Conservation (phyloP, 352 stramenopile species). For the Ochromonadaceae sp. region DNA sequence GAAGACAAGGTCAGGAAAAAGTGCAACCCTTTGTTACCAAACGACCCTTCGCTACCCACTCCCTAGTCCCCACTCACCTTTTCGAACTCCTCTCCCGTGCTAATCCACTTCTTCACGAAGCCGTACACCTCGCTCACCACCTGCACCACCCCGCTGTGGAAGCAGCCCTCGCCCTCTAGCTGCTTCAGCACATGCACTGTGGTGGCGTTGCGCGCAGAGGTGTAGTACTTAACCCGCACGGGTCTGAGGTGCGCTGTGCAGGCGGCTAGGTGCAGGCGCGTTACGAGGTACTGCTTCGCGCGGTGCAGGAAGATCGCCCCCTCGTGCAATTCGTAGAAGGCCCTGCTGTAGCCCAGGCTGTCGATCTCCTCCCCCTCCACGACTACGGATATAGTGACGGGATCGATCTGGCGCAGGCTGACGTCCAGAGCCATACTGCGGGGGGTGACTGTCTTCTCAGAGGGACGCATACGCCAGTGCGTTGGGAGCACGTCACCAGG, state of each 20-base stretch:
- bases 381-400: conserved; percentile 24
- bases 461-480: background rate
- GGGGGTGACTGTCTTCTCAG: too few relatives aligned
- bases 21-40: too few relatives aligned
- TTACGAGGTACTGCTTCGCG: conserved; percentile 65
- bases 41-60: too few relatives aligned
- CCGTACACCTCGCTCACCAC: conserved; percentile 58
- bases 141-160: conserved; percentile 52
- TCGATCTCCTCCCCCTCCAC: conserved; percentile 40
- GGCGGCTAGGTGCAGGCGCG: conserved; percentile 48
- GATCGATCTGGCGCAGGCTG: conserved; percentile 36
- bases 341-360: conserved; percentile 53
- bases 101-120: conserved; percentile 47
- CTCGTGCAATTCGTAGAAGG: conserved; percentile 76
- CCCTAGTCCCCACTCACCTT: too few relatives aligned
- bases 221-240: conserved; percentile 62
- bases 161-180: conserved; percentile 6
- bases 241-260: conserved; percentile 46
- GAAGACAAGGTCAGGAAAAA: too few relatives aligned
- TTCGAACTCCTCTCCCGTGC: background rate
- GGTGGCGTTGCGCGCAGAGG: conserved; percentile 57
- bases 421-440: conserved; percentile 24
- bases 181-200: conserved; percentile 47
- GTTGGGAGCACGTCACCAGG: background rate
- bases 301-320: conserved; percentile 75